Conservation (phyloP, 495 filamentous ascomycete species). For the Talaromyces trachyspermus region DNA sequence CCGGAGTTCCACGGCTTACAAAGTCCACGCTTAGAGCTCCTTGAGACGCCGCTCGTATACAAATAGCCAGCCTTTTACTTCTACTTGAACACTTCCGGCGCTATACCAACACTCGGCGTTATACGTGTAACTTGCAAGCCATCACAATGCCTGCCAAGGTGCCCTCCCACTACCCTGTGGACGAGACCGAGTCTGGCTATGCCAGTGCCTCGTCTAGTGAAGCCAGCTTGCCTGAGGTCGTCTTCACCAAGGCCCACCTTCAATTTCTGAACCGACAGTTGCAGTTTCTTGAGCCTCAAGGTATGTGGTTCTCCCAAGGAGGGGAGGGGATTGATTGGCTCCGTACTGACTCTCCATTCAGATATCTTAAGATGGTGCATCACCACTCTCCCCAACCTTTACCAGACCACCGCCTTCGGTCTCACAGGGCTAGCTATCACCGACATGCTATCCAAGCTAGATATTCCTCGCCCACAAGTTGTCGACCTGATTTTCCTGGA, state of each 20-base stretch:
- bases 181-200: conserved; percentile 77
- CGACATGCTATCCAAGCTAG: conserved; percentile 88
- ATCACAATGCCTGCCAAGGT: conserved; percentile 36
- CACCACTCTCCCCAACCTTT: conserved; percentile 81
- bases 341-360: conserved; percentile 18
- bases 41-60: too few relatives aligned
- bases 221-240: conserved; percentile 62
- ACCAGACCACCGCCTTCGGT: conserved; percentile 96
- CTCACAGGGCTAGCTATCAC: conserved; percentile 88
- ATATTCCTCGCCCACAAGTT: conserved; percentile 55
- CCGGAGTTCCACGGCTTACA: too few relatives aligned
- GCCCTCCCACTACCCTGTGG: conserved; percentile 31
- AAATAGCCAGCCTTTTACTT: too few relatives aligned
- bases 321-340: too few relatives aligned
- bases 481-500: conserved; percentile 95
- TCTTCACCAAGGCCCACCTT: conserved; percentile 83
- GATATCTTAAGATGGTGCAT: conserved; percentile 91
- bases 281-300: conserved; percentile 69
- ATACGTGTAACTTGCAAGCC: too few relatives aligned
- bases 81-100: conserved; percentile 24
- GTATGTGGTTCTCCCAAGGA: too few relatives aligned
- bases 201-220: conserved; percentile 64
- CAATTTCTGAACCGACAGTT: conserved; percentile 84
- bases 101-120: too few relatives aligned
- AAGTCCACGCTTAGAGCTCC: too few relatives aligned